Evolutionary conservation across 2,329 filamentous ascomycete species (phyloP).

Genomic region (Alternaria triticimaculans): DNA sequence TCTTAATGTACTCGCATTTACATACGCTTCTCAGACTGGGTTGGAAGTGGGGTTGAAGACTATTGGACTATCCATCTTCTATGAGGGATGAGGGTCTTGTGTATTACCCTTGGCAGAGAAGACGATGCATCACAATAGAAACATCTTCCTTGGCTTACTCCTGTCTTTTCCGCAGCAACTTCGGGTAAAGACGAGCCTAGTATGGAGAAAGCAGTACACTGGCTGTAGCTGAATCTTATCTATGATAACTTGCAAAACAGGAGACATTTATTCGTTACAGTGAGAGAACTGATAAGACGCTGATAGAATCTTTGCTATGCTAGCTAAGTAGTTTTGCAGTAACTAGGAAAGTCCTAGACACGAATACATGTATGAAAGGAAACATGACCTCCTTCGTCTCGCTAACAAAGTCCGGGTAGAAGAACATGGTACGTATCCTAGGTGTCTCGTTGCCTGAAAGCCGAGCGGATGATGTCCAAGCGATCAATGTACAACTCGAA

Average conservation of each 20-base stretch:
- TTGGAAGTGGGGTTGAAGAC: background rate
- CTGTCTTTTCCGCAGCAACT: background rate
- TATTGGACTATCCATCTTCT: background rate
- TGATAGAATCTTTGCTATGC: fast-evolving
- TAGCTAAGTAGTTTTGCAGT: background rate
- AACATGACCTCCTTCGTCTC: background rate
- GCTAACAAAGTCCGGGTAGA: background rate
- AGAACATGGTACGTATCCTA: background rate
- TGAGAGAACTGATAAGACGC: background rate
- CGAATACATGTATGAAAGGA: background rate
- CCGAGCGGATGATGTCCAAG: background rate
- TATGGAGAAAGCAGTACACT: background rate
- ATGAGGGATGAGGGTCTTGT: background rate
- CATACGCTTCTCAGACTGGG: background rate
- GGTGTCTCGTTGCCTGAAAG: background rate
- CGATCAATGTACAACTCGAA: background rate
- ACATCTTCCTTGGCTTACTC: background rate
- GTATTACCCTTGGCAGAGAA: background rate
- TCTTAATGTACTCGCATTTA: no score
- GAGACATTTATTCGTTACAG: fast-evolving
- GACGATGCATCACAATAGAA: background rate
- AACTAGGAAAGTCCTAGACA: background rate
- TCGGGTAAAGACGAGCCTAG: background rate
- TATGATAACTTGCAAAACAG: background rate
- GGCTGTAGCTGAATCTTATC: fast-evolving